Base-by-base conservation (phyloP, 371 early-diverging fungal genomes). In the Lichtheimia ramosa region DNA sequence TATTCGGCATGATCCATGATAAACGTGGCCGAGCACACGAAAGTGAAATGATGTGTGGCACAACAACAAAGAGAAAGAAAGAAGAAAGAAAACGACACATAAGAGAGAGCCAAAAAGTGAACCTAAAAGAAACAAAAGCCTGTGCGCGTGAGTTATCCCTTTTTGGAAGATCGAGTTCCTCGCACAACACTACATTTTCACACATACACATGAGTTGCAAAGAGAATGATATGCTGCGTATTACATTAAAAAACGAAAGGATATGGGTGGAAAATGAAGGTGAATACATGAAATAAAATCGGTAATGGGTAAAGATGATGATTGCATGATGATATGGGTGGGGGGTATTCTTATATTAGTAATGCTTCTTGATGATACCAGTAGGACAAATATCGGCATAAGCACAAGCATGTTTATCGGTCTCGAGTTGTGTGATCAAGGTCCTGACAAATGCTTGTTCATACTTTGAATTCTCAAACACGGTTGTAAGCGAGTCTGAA, bases 381-480 rank as follows among this genome's bases (percentile, higher is more conserved):
- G 34, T 34, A 10, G 34, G 34, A 10, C 34, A 34, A 34, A 34
- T 34, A 34, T 34, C 41, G 43, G 54, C 59, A 39, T 69, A 69
- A 16, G 59, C 62, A 64, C 73, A 75, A 5, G 58, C 48, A 12
- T 65, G 21, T 39, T 66, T 50, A 42, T 71, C 64, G 21, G 68
- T 63, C 6, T 50, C 20, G 48, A 73, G 51, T 48, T 73, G 61
- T 6, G 59, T 63, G 14, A 79, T 70, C 5, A 79, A 43, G 16
- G 77, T 74, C 28, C 69, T 65, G 28, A 80, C 51, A 58, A 80
- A 80, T 3, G 72, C 71, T 40, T 80, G 81, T 64, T 87, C 89
- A 52, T 76, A 87, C 69, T 92, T 90, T 27, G 93, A 87, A 62
- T 89, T 90, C 64, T 92, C 90, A 72, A 95, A 90, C 43, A 91